A percentile compares a stretch with the other conserved stretches of the same genome.
Conservation (phyloP, 805 yeast genomes). For the Candida quercuum region DNA sequence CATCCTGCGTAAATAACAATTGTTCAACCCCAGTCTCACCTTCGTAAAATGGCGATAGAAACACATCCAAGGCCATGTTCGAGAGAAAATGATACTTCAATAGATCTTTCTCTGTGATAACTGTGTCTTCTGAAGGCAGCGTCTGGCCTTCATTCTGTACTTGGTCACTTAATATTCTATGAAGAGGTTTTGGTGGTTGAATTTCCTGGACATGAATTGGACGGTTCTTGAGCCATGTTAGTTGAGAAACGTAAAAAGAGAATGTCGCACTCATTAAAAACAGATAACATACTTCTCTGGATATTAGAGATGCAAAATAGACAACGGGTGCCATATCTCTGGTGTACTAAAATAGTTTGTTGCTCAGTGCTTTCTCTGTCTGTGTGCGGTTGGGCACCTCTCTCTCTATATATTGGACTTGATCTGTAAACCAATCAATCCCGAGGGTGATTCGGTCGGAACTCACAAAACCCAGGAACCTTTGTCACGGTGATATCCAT, state of each 20-base stretch:
- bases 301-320: slow-evolving; percentile 53
- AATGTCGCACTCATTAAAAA: slow-evolving; percentile 13
- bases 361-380: too few species aligned
- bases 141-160: slow-evolving; percentile 3
- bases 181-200: slow-evolving; percentile 25
- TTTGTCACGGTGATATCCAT: too few species aligned
- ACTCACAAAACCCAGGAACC: too few species aligned
- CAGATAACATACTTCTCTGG: slow-evolving; percentile 37
- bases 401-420: too few species aligned
- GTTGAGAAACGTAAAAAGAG: neutral
- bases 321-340: slow-evolving; percentile 22
- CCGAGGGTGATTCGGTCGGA: too few species aligned
- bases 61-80: slow-evolving; percentile 72
- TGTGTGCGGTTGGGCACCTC: too few species aligned
- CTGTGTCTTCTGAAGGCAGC: neutral
- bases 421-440: too few species aligned
- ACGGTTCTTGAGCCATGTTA: slow-evolving; percentile 29
- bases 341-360: too few species aligned
- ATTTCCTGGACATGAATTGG: slow-evolving; percentile 60
- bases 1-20: slow-evolving; percentile 62
- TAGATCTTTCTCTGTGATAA: slow-evolving; percentile 3
- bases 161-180: slow-evolving; percentile 7
- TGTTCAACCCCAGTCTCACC: slow-evolving; percentile 32
- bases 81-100: slow-evolving; percentile 64
- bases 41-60: slow-evolving; percentile 43